Percentiles rank a stretch among this genome's conserved stretches.
Conservation (phyloP, 2,329 filamentous ascomycete species). For the Septoria linicola region DNA sequence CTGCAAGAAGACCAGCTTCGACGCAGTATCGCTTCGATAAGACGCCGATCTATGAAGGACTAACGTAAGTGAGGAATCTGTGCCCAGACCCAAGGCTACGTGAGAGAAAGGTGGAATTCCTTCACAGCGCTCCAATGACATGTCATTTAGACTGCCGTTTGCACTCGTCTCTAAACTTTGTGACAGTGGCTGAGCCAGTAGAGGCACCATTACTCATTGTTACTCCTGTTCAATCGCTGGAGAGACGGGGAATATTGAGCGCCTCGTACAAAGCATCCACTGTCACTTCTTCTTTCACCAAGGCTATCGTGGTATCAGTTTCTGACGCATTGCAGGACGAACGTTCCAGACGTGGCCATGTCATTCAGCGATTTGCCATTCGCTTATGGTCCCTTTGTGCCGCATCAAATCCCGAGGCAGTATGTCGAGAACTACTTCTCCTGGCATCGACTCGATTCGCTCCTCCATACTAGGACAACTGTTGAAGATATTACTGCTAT, state of each 20-base stretch:
- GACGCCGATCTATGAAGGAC: slow-evolving; percentile 53
- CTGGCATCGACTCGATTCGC: slow-evolving; percentile 47
- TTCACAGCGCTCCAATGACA: too few relatives aligned
- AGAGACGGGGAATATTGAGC: too few relatives aligned
- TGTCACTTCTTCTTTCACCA: too few relatives aligned
- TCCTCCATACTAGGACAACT: slow-evolving; percentile 53
- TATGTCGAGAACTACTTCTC: slow-evolving; percentile 60
- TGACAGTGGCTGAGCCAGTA: too few relatives aligned
- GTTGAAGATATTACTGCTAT: slow-evolving; percentile 51
- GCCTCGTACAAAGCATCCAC: too few relatives aligned
- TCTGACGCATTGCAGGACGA: slow-evolving; percentile 41
- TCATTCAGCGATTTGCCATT: slow-evolving; percentile 55
- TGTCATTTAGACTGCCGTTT: too few relatives aligned
- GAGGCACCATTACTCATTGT: too few relatives aligned
- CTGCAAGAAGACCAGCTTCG: slow-evolving; percentile 43
- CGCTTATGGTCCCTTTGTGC: slow-evolving; percentile 57
- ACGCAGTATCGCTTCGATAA: slow-evolving; percentile 48
- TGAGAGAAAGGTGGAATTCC: too few relatives aligned
- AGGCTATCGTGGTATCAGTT: too few relatives aligned
- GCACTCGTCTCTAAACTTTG: too few relatives aligned
- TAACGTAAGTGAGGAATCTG: slow-evolving; percentile 39
- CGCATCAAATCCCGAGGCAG: slow-evolving; percentile 55
- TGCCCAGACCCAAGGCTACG: too few relatives aligned
- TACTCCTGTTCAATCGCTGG: too few relatives aligned
- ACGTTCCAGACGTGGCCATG: slow-evolving; percentile 59